Evolutionary conservation across 2,329 filamentous ascomycete genomes (phyloP).

Genomic region (Penicillium fuscoglaucum): DNA sequence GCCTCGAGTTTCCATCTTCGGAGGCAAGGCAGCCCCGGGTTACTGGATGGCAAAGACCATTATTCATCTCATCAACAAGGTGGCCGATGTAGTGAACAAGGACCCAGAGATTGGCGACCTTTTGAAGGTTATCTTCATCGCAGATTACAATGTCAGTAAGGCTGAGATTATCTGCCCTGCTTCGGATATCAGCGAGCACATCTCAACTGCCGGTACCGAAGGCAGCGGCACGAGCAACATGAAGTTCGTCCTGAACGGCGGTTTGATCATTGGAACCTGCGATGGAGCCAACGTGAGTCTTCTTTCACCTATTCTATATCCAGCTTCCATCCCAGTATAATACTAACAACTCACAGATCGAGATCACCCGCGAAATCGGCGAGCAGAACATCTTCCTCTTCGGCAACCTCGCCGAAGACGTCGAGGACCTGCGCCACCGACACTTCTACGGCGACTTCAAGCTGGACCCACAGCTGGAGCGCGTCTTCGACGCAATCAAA

Average conservation of each 20-base stretch:
- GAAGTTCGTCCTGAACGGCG: slow-evolving; percentile 98
- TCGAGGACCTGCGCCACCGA: slow-evolving; percentile 88
- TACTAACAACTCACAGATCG: slow-evolving; percentile 60
- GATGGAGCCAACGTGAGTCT: slow-evolving; percentile 87
- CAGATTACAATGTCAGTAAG: slow-evolving; percentile 99
- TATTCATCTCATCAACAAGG: slow-evolving; percentile 93
- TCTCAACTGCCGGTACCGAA: slow-evolving; percentile 95
- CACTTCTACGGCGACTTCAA: slow-evolving; percentile 81
- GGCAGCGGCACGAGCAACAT: slow-evolving; percentile 91
- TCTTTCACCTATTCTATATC: slow-evolving; percentile 19
- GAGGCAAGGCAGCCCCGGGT: slow-evolving; percentile 93
- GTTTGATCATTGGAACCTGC: slow-evolving; percentile 95
- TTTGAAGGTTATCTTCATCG: slow-evolving; percentile 94
- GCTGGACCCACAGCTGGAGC: slow-evolving; percentile 72
- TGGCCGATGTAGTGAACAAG: slow-evolving; percentile 86
- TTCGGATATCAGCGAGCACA: slow-evolving; percentile 96
- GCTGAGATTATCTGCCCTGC: slow-evolving; percentile 94
- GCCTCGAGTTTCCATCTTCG: slow-evolving; percentile 92
- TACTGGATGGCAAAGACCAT: slow-evolving; percentile 99
- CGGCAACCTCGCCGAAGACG: slow-evolving; percentile 91
- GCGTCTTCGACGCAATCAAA: slow-evolving; percentile 83
- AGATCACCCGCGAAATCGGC: slow-evolving; percentile 95
- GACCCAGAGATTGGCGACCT: slow-evolving; percentile 89
- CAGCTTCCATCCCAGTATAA: neutral
- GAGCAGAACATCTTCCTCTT: slow-evolving; percentile 99